phyloP scores from a whole-genome alignment of 75 land plant genomes.

The Pinus tabuliformis region DNA sequence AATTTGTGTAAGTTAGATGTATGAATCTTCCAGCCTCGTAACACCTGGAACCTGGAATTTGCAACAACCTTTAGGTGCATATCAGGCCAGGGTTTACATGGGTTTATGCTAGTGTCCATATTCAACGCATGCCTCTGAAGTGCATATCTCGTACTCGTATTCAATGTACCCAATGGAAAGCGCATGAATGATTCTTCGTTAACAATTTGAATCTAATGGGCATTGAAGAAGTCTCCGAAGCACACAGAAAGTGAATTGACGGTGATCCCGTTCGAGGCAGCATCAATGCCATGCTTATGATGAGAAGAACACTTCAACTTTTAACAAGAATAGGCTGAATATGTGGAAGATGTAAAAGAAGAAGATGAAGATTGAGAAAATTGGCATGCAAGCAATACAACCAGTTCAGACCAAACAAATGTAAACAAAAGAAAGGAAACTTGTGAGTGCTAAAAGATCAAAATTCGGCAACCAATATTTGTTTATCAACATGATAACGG shows the following conservation, averaged over 20 bases:
- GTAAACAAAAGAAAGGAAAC: not conserved
- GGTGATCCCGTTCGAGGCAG: constrained; percentile 4
- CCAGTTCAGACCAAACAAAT: not conserved
- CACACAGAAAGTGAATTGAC: not conserved
- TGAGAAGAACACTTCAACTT: not conserved
- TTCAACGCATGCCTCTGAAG: not conserved
- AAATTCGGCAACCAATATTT: not conserved
- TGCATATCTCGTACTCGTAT: too few relatives aligned
- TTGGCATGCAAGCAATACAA: too few relatives aligned
- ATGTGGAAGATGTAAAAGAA: not conserved
- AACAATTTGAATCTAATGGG: not conserved
- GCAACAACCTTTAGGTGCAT: too few relatives aligned
- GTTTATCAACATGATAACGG: too few relatives aligned
- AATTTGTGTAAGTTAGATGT: too few relatives aligned
- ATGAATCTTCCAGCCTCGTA: too few relatives aligned
- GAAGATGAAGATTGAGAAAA: not conserved
- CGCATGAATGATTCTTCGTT: not conserved
- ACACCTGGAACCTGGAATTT: too few relatives aligned
- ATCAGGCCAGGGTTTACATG: too few relatives aligned
- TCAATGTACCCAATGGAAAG: not conserved
- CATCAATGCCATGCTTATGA: not conserved
- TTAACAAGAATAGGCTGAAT: not conserved
- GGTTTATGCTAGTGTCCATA: too few relatives aligned
- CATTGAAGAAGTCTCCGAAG: not conserved
- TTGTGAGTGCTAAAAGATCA: not conserved